Evolutionary conservation across 305 asterid genomes (phyloP), one percentile per base, ranked within the genome.

Genomic region (Caryopteris hybrid): DNA sequence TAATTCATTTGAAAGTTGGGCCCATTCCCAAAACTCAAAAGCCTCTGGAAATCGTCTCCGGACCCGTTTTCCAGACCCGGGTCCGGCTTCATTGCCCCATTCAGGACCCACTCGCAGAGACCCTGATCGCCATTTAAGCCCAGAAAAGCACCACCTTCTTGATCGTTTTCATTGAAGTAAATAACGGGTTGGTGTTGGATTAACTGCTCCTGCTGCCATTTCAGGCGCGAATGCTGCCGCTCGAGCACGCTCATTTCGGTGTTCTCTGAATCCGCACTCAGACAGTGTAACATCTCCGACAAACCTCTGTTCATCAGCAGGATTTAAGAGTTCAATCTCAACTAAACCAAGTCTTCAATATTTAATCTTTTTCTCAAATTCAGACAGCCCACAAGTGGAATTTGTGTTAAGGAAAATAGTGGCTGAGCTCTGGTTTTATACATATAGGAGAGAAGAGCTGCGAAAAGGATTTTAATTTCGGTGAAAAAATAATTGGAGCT

Each of bases 51-150:
- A 8, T 68, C 83, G 43, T 61, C 67, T 53, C 14, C n/a, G 70
- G 67, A 60, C 52, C 68, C 80, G 64, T 61, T 63, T 42, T 64
- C 83, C 6, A 70, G 13, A 51, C 70, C 78, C 22, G 89, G 89
- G 64, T 84, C 92, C 21, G 81, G 84, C 61, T 82, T 86, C 76
- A 83, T 79, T 1, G 83, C 83, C 64, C 71, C 80, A 27, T 74
- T 68, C 34, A 76, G 50, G 27, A 82, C 58, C 39, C 81, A 45
- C 39, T 78, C 86, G 3, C 72, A 76, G 27, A 81, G 70, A 14
- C 83, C 79, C 52, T 77, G 84, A 70, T 90, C 89, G 11, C 45
- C 33, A 53, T 56, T 61, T 3, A 52, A 34, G 36, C 66, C 52
- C 60, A 76, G 23, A 45, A 42, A 64, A 47, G 63, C 68, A 52